phyloP scores from a whole-genome alignment of 192 early-diverging fungal species.

The Paraglomus brasilianum region DNA sequence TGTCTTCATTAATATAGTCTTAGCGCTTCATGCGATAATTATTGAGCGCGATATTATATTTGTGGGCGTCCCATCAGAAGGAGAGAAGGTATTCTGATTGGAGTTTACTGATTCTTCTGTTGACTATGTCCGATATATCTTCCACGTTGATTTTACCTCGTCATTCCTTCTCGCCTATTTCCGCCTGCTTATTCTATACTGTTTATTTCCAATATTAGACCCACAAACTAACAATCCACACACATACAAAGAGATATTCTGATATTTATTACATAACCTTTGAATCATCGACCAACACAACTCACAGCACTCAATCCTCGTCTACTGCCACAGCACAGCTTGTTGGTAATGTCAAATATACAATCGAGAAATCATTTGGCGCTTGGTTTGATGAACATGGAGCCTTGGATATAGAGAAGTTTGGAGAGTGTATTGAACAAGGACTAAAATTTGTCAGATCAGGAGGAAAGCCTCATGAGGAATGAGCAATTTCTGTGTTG shows the following conservation, averaged over 20 bases:
- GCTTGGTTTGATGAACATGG: slow-evolving; percentile 70
- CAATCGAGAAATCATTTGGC: slow-evolving; percentile 54
- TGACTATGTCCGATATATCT: too few species aligned
- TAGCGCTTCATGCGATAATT: not conserved
- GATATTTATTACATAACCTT: slow-evolving; percentile 56
- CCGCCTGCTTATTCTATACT: slow-evolving; percentile 65
- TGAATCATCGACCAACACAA: slow-evolving; percentile 43
- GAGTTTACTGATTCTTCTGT: too few species aligned
- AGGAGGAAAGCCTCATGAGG: slow-evolving; percentile 23
- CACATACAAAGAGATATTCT: slow-evolving; percentile 45
- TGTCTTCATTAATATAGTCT: not conserved
- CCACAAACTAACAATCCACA: slow-evolving; percentile 27
- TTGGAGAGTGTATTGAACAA: slow-evolving; percentile 36
- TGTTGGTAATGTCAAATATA: slow-evolving; percentile 50
- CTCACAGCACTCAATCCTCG: slow-evolving; percentile 5
- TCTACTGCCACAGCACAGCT: slow-evolving; percentile 29
- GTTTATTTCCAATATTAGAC: slow-evolving; percentile 57
- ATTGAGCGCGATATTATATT: not conserved
- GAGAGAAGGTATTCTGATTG: too few species aligned
- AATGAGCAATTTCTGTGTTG: too few species aligned
- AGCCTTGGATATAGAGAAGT: slow-evolving; percentile 51
- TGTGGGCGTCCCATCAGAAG: slow-evolving; percentile 45
- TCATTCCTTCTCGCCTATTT: slow-evolving; percentile 57
- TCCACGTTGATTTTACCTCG: slow-evolving; percentile 45
- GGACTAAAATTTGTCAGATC: not conserved